Conservation (phyloP, 805 yeast genomes). For the Wickerhamiella cacticola region DNA sequence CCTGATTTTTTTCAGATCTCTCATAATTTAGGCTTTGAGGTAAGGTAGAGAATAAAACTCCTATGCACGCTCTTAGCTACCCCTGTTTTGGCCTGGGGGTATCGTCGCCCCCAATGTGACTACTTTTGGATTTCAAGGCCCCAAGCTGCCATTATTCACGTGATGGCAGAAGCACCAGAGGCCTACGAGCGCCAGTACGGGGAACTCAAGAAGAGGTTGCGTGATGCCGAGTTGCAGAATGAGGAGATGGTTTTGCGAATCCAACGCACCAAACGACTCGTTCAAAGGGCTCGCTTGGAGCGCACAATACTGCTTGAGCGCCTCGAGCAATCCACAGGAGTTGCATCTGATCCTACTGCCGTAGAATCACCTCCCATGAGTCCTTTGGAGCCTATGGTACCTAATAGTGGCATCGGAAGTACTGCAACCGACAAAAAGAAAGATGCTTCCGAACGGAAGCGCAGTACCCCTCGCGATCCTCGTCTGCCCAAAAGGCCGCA, state of each 20-base stretch:
- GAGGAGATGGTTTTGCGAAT: slow-evolving; percentile 66
- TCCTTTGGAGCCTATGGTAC: slow-evolving; percentile 4
- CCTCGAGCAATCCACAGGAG: slow-evolving; percentile 39
- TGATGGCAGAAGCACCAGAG: slow-evolving; percentile 7
- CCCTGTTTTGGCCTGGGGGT: no score
- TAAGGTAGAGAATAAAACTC: no score
- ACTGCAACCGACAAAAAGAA: slow-evolving; percentile 3
- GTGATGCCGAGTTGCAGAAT: slow-evolving; percentile 63
- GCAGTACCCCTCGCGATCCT: slow-evolving; percentile 54
- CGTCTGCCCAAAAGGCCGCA: slow-evolving; percentile 80
- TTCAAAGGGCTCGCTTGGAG: slow-evolving; percentile 70
- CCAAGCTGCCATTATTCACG: slow-evolving; percentile 2
- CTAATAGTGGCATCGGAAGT: slow-evolving; percentile 1
- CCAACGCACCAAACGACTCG: slow-evolving; percentile 59
- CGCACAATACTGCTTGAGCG: slow-evolving; percentile 69
- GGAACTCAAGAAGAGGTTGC: slow-evolving; percentile 56
- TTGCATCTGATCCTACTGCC: slow-evolving; percentile 17
- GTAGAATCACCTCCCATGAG: slow-evolving; percentile 17
- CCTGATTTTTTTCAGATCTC: no score
- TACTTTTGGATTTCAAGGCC: background rate
- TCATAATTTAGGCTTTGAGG: no score
- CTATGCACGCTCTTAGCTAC: no score
- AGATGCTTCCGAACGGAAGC: slow-evolving; percentile 15
- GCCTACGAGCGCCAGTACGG: slow-evolving; percentile 36
- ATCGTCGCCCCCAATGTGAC: background rate